Conservation (phyloP, 2,329 filamentous ascomycete species). For the Eurotiales sp. region DNA sequence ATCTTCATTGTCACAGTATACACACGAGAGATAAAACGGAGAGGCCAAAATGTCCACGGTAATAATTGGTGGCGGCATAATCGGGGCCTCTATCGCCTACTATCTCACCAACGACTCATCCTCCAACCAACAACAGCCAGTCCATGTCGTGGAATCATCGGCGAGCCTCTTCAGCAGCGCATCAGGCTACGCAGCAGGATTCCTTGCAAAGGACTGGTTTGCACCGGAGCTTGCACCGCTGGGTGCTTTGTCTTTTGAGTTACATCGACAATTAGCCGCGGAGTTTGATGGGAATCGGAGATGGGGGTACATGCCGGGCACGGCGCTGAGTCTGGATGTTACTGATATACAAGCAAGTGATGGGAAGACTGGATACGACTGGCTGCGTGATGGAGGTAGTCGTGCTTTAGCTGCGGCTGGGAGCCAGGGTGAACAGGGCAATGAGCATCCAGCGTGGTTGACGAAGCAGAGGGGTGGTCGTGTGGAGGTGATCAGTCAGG, state of each 20-base stretch:
- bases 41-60: conserved; percentile 50
- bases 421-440: conserved; percentile 26
- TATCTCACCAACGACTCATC: conserved; percentile 55
- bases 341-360: conserved; percentile 32
- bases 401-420: conserved; percentile 52
- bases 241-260: conserved; percentile 63
- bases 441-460: conserved; percentile 56
- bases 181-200: conserved; percentile 70
- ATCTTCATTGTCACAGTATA: background rate
- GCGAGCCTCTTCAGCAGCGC: conserved; percentile 66
- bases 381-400: conserved; percentile 63
- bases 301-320: conserved; percentile 60
- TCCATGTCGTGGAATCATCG: conserved; percentile 58
- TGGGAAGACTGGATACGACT: conserved; percentile 56
- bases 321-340: conserved; percentile 53
- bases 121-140: conserved; percentile 29
- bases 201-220: conserved; percentile 72
- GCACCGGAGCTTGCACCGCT: conserved; percentile 54
- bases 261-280: conserved; percentile 63
- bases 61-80: conserved; percentile 67
- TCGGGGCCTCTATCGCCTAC: conserved; percentile 68
- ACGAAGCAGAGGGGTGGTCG: conserved; percentile 51
- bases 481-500: conserved; percentile 60
- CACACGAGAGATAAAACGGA: background rate
- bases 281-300: conserved; percentile 53